Conservation (phyloP, 1,284 basidiomycete genomes). For the Prillingera fragicola region DNA sequence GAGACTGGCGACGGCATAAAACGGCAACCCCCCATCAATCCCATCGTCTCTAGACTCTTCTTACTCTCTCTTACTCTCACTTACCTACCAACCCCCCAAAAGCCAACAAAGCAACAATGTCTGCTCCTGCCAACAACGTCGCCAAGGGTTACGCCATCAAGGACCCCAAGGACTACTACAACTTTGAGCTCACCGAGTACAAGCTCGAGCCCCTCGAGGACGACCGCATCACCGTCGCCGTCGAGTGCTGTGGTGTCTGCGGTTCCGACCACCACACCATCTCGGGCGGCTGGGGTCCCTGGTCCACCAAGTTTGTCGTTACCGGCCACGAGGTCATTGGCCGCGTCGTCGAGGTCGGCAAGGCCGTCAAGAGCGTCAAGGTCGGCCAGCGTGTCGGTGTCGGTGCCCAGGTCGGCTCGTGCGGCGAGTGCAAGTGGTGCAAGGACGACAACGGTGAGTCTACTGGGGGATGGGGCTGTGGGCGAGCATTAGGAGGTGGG, state of each 20-base stretch:
- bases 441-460: slow-evolving; percentile 44
- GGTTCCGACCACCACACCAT: slow-evolving; percentile 47
- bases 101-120: background rate
- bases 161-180: slow-evolving; percentile 42
- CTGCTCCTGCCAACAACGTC: slow-evolving; percentile 11
- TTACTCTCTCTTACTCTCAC: background rate
- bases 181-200: slow-evolving; percentile 57
- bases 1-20: no score
- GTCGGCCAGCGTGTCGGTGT: slow-evolving; percentile 51
- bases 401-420: slow-evolving; percentile 50
- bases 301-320: slow-evolving; percentile 43
- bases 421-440: slow-evolving; percentile 46
- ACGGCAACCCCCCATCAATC: no score
- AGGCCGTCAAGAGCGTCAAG: slow-evolving; percentile 48
- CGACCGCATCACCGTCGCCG: slow-evolving; percentile 64
- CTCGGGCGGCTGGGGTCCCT: slow-evolving; percentile 46
- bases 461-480: background rate
- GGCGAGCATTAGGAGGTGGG: background rate
- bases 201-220: slow-evolving; percentile 64
- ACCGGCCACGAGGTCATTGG: slow-evolving; percentile 52
- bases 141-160: slow-evolving; percentile 41
- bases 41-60: no score
- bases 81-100: background rate
- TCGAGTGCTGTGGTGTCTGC: slow-evolving; percentile 54
- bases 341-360: slow-evolving; percentile 49